Conservation (phyloP, 2,329 filamentous ascomycete species). For the Arthrobotrys megalospora region DNA sequence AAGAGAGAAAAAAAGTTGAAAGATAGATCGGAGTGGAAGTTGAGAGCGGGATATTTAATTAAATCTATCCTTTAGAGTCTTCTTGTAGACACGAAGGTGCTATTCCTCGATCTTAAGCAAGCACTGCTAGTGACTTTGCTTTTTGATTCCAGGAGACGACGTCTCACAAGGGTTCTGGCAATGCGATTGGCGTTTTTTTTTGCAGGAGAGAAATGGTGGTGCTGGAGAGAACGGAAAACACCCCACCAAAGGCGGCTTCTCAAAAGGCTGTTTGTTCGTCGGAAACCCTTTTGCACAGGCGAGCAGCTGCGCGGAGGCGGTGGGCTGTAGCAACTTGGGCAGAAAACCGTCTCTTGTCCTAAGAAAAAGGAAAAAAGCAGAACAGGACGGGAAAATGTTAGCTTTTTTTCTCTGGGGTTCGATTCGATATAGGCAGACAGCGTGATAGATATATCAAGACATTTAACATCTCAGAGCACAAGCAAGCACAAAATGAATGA, state of each 20-base stretch:
- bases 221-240: constrained; percentile 1
- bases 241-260: constrained; percentile 52
- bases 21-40: constrained; percentile 1
- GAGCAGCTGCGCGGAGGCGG: constrained; percentile 11
- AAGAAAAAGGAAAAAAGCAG: constrained; percentile 13
- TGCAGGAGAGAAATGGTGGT: background rate
- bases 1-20: background rate
- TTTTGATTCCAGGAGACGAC: constrained; percentile 20
- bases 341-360: constrained; percentile 1
- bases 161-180: background rate
- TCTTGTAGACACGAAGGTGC: constrained; percentile 50
- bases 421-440: constrained; percentile 58
- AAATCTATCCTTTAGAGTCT: constrained; percentile 49
- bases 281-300: background rate
- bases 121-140: constrained; percentile 31
- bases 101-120: constrained; percentile 36
- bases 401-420: constrained; percentile 43
- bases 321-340: background rate
- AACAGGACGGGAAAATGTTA: constrained; percentile 35
- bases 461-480: constrained; percentile 22
- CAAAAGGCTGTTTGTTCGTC: constrained; percentile 41
- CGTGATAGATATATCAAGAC: constrained; percentile 49
- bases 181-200: constrained; percentile 14
- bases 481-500: constrained; percentile 50
- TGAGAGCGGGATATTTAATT: constrained; percentile 35